These are phyloP conservation scores for Cladosporium sp. DNA, from an alignment of 2,329 filamentous ascomycete genomes.

Conservation along the genomic window DNA sequence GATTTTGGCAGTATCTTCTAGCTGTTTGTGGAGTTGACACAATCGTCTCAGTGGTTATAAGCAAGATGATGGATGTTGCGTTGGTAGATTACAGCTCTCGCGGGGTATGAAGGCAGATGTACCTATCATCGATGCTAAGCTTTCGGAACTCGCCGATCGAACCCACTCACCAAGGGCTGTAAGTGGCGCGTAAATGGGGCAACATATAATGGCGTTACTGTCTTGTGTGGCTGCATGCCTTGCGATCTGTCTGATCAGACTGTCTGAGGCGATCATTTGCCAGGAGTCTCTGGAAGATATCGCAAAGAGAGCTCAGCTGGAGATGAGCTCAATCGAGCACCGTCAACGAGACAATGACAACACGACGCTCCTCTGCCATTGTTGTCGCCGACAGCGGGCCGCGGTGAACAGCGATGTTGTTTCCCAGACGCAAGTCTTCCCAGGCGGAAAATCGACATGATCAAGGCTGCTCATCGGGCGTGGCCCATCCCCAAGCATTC, in stretches of 20 bases:
- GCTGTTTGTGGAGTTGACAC: background rate
- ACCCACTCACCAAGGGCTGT: background rate
- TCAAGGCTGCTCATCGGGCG: background rate
- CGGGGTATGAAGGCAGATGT: conserved; percentile 33
- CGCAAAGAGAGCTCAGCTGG: background rate
- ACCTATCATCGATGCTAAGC: background rate
- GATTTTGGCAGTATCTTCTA: background rate
- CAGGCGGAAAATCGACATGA: background rate
- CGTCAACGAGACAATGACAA: background rate
- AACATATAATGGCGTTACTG: background rate
- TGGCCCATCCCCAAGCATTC: conserved; percentile 53
- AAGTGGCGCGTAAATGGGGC: background rate
- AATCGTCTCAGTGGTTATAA: background rate
- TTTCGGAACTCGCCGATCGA: conserved; percentile 1
- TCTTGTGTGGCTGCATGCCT: background rate
- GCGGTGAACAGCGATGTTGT: background rate
- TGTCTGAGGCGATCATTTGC: background rate
- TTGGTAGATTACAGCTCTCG: conserved; percentile 14
- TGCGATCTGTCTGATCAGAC: background rate
- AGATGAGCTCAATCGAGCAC: background rate
- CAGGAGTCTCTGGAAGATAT: background rate
- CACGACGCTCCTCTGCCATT: background rate
- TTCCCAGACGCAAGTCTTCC: background rate
- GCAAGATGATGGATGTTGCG: background rate
- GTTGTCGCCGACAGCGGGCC: background rate